Percentiles rank a stretch among this genome's conserved stretches.
These are phyloP conservation scores for Neonectria ditissima DNA, from an alignment of 2,329 filamentous ascomycete species.

Conservation along the genomic window DNA sequence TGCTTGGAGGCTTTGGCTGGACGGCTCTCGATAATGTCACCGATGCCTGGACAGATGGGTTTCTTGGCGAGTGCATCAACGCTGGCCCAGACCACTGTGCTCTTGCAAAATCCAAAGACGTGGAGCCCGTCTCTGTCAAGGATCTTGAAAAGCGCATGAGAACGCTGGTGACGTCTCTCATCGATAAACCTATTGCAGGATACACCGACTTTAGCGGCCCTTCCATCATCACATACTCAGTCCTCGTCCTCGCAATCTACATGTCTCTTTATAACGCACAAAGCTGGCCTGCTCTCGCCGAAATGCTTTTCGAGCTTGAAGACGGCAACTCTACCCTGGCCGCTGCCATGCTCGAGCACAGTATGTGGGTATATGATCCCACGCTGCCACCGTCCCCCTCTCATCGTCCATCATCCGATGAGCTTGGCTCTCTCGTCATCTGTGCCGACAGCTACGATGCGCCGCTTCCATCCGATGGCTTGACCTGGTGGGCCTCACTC, in stretches of 20 bases:
- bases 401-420: conserved; percentile 50
- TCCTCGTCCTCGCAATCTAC: conserved; percentile 55
- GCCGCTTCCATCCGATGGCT: conserved; percentile 50
- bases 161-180: conserved; percentile 52
- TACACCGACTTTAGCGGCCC: conserved; percentile 56
- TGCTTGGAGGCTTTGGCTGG: conserved; percentile 60
- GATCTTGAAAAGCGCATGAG: conserved; percentile 55
- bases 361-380: conserved; percentile 57
- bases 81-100: conserved; percentile 60
- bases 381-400: conserved; percentile 45
- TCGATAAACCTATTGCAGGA: conserved; percentile 52
- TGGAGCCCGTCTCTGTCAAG: conserved; percentile 48
- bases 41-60: conserved; percentile 62
- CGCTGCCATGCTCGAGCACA: conserved; percentile 52
- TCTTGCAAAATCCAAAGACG: conserved; percentile 52
- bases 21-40: conserved; percentile 62
- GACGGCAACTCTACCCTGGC: conserved; percentile 50
- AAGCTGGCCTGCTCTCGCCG: conserved; percentile 49
- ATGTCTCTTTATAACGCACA: conserved; percentile 56
- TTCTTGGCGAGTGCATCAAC: conserved; percentile 62
- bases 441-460: conserved; percentile 61
- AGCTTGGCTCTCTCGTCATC: conserved; percentile 57
- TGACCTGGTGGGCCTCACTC: conserved; percentile 59
- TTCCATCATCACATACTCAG: conserved; percentile 59
- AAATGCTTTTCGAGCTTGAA: conserved; percentile 23